These are phyloP conservation scores for Podosphaera fusca DNA, from an alignment of 2,329 filamentous ascomycete genomes.

Conservation along the genomic window DNA sequence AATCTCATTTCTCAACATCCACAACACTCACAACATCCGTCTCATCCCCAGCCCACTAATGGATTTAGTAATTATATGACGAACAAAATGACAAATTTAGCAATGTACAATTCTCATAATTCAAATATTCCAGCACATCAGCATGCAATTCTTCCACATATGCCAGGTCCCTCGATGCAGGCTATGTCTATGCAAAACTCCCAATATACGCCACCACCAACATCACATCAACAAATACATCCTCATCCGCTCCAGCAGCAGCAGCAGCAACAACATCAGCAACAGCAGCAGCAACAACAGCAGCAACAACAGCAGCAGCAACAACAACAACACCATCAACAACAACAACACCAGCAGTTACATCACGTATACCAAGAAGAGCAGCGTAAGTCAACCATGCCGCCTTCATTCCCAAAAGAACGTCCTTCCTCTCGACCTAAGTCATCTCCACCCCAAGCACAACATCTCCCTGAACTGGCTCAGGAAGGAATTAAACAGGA, in stretches of 20 bases:
- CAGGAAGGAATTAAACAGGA: constrained; percentile 22
- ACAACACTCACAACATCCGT: too few relatives aligned
- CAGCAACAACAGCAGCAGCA: constrained; percentile 6
- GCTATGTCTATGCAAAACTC: constrained; percentile 17
- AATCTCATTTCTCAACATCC: constrained; percentile 42
- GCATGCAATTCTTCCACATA: constrained; percentile 9
- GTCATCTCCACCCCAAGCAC: constrained; percentile 35
- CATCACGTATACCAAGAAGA: constrained; percentile 58
- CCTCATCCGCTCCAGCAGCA: constrained; percentile 9
- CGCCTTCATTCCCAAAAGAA: constrained; percentile 42
- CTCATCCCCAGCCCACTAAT: constrained; percentile 33
- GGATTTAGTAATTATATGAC: constrained; percentile 59
- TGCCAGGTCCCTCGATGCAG: constrained; percentile 15
- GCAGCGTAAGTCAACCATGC: constrained; percentile 48
- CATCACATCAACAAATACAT: constrained; percentile 7
- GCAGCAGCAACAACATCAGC: constrained; percentile 20
- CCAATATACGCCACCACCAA: constrained; percentile 19
- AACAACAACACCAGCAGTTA: constrained; percentile 21
- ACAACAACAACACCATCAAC: constrained; percentile 18
- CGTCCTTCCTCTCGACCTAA: constrained; percentile 25
- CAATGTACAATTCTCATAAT: constrained; percentile 54
- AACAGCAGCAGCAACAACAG: constrained; percentile 30
- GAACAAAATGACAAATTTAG: constrained; percentile 66
- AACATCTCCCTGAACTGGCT: constrained; percentile 27
- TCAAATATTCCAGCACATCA: constrained; percentile 15